Percentiles rank a stretch among this genome's conserved stretches.
phyloP scores from a whole-genome alignment of 345 rosid genomes.

The Euphorbia pulcherrima region DNA sequence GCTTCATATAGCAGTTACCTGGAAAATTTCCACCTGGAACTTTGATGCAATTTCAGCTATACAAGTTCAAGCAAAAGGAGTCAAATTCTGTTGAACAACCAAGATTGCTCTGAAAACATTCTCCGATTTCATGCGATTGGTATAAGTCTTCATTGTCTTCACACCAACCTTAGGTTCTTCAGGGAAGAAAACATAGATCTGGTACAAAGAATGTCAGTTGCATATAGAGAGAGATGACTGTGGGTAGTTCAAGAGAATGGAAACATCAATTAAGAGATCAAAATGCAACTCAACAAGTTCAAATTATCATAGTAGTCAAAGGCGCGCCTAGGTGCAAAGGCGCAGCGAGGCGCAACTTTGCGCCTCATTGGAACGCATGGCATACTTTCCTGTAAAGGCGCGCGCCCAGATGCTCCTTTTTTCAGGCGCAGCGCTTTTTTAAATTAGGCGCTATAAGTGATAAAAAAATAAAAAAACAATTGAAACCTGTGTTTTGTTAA shows the following conservation, averaged over 20 bases:
- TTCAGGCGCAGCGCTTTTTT: too few relatives aligned
- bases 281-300: background rate
- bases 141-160: conserved; percentile 85
- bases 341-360: too few relatives aligned
- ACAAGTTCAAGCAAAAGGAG: conserved; percentile 79
- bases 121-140: conserved; percentile 77
- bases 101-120: conserved; percentile 73
- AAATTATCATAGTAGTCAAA: too few relatives aligned
- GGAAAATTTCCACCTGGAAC: conserved; percentile 80
- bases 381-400: too few relatives aligned
- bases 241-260: too few relatives aligned
- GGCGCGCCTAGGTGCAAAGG: too few relatives aligned
- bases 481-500: too few relatives aligned
- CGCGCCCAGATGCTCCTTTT: too few relatives aligned
- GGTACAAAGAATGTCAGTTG: background rate
- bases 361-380: too few relatives aligned
- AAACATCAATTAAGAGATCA: too few relatives aligned
- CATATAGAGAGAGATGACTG: background rate
- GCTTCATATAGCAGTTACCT: conserved; percentile 37
- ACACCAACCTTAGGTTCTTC: conserved; percentile 82
- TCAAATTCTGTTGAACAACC: conserved; percentile 76
- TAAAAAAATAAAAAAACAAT: too few relatives aligned
- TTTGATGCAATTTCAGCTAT: conserved; percentile 60
- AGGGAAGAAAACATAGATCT: conserved; percentile 86
- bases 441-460: too few relatives aligned